phyloP scores from a whole-genome alignment of 2,329 filamentous ascomycete genomes.

The Remersonia thermophila region DNA sequence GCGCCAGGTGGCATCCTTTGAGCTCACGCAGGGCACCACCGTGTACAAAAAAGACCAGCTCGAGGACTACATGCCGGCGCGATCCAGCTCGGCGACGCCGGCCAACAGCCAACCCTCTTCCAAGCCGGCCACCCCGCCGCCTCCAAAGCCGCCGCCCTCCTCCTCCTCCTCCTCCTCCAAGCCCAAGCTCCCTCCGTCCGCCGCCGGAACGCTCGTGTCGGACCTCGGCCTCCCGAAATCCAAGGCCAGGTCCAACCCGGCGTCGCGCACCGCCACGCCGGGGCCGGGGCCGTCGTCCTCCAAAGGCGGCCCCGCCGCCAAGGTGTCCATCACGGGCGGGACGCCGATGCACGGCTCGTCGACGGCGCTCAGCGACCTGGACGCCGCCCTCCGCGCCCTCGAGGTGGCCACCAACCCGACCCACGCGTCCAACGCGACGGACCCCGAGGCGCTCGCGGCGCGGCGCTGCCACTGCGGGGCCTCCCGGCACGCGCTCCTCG shows the following conservation, averaged over 20 bases:
- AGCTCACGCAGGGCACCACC: constrained; percentile 48
- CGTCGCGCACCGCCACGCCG: constrained; percentile 39
- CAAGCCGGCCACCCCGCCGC: constrained; percentile 35
- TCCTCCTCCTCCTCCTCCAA: too few species aligned
- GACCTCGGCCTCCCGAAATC: constrained; percentile 42
- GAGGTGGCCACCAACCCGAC: constrained; percentile 87
- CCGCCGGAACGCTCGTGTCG: constrained; percentile 68
- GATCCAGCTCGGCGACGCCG: constrained; percentile 29
- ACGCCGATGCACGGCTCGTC: constrained; percentile 73
- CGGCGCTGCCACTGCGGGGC: constrained; percentile 81
- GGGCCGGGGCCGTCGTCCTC: constrained; percentile 35
- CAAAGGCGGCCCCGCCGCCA: constrained; percentile 35
- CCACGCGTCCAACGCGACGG: constrained; percentile 27
- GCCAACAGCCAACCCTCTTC: constrained; percentile 26
- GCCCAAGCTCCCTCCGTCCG: constrained; percentile 51
- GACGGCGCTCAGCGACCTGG: constrained; percentile 56
- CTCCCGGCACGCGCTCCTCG: constrained; percentile 72
- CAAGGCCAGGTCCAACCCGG: constrained; percentile 42
- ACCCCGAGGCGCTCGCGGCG: constrained; percentile 35
- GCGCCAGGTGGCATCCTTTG: constrained; percentile 51
- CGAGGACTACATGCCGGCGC: constrained; percentile 58
- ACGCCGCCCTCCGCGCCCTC: constrained; percentile 74
- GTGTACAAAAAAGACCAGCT: constrained; percentile 64
- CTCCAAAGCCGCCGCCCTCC: constrained; percentile 20
- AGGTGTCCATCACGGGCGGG: constrained; percentile 63